Evolutionary conservation across 148 eudicot species (phyloP).

Genomic region (Vaccinium macrocarpon): DNA sequence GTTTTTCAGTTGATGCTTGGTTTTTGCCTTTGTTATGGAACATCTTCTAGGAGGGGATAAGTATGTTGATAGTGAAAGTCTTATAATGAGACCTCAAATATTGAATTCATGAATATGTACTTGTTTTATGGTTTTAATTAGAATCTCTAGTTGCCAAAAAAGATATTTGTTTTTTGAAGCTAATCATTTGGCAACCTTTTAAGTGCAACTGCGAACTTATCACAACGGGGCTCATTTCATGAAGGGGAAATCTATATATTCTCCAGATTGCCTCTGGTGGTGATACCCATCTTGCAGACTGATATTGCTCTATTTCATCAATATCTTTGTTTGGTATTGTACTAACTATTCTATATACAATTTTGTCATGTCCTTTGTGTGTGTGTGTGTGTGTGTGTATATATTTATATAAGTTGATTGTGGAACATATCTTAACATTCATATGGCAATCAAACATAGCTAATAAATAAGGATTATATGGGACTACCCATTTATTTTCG

Average conservation of each 20-base stretch:
- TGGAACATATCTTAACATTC: slow-evolving; percentile 28
- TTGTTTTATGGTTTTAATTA: no score
- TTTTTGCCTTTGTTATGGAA: no score
- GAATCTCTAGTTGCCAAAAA: no score
- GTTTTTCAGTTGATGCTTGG: no score
- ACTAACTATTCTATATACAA: not conserved
- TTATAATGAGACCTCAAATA: no score
- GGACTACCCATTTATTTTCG: slow-evolving; percentile 5
- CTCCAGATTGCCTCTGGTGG: not conserved
- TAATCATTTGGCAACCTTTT: not conserved
- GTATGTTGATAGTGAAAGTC: no score
- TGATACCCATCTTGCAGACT: slow-evolving; percentile 5
- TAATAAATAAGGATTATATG: no score
- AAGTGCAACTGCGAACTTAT: not conserved
- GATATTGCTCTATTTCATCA: not conserved
- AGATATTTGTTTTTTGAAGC: not conserved
- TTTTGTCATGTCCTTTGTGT: not conserved
- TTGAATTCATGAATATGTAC: no score
- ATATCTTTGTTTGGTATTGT: not conserved
- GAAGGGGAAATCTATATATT: not conserved
- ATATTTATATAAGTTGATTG: slow-evolving; percentile 27
- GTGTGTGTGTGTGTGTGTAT: no score
- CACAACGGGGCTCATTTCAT: not conserved
- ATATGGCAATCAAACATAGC: not conserved
- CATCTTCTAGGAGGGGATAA: no score